Conservation (phyloP, 1,284 basidiomycete species). For the Pseudozyma thailandica region DNA sequence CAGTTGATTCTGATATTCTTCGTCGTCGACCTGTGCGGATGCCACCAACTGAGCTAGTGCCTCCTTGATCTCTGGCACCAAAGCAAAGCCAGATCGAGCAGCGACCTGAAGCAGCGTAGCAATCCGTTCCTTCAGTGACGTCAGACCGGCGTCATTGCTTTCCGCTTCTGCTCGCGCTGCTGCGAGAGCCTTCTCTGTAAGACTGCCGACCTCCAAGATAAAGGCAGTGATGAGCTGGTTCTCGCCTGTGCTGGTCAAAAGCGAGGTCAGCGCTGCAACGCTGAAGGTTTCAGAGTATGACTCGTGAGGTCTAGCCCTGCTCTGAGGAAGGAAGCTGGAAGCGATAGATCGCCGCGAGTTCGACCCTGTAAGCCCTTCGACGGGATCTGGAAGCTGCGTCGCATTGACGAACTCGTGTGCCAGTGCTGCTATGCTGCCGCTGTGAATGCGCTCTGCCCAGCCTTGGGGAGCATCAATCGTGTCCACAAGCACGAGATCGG, state of each 20-base stretch:
- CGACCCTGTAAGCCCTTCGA: not conserved
- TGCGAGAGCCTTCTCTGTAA: slow-evolving; percentile 13
- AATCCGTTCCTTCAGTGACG: slow-evolving; percentile 20
- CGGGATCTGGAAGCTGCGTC: slow-evolving; percentile 44
- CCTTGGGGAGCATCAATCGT: slow-evolving; percentile 28
- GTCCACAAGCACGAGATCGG: slow-evolving; percentile 48
- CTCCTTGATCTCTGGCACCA: not conserved
- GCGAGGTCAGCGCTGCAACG: slow-evolving; percentile 14
- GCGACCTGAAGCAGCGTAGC: slow-evolving; percentile 23
- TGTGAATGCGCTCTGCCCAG: slow-evolving; percentile 57
- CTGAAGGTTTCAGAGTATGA: slow-evolving; percentile 18
- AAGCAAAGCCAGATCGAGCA: slow-evolving; percentile 19
- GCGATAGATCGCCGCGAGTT: slow-evolving; percentile 12
- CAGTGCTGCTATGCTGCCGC: slow-evolving; percentile 53
- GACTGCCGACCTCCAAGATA: slow-evolving; percentile 17
- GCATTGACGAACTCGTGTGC: slow-evolving; percentile 64
- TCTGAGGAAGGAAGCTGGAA: slow-evolving; percentile 8
- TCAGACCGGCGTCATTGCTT: not conserved
- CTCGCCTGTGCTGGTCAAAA: slow-evolving; percentile 3
- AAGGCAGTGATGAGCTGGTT: slow-evolving; percentile 6
- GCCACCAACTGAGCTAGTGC: slow-evolving; percentile 11
- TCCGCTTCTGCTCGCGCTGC: not conserved
- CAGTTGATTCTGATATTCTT: slow-evolving; percentile 11
- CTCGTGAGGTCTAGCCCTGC: not conserved
- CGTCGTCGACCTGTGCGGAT: slow-evolving; percentile 3